Evolutionary conservation across 306 rosid species (phyloP).

Genomic region (Malus sieversii): DNA sequence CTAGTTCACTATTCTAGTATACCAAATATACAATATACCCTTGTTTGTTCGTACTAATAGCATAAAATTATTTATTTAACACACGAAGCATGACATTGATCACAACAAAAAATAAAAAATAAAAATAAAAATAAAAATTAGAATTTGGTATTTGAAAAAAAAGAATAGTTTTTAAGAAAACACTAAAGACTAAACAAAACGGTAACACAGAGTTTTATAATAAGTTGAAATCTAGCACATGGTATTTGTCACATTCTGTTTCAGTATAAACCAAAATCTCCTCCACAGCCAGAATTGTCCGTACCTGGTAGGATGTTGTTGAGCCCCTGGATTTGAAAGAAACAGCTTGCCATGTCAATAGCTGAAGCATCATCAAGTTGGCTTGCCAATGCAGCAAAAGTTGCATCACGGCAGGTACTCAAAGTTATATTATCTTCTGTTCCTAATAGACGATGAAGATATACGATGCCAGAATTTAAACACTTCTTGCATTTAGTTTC

Average conservation of each 20-base stretch:
- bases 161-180: neutral
- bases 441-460: constrained; percentile 66
- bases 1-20: neutral
- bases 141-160: neutral
- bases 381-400: constrained; percentile 76
- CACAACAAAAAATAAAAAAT: too few species aligned
- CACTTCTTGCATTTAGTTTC: constrained; percentile 71
- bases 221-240: neutral
- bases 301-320: constrained; percentile 49
- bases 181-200: neutral
- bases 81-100: neutral
- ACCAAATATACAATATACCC: neutral
- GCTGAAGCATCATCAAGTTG: constrained; percentile 55
- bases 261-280: neutral
- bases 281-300: neutral
- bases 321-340: constrained; percentile 86
- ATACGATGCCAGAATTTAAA: constrained; percentile 66
- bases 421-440: constrained; percentile 62
- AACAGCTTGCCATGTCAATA: constrained; percentile 74
- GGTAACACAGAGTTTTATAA: neutral
- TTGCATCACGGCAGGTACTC: constrained; percentile 89
- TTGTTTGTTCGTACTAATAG: neutral
- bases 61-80: neutral
- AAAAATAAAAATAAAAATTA: neutral
- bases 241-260: neutral